Conservation (phyloP, 2,329 filamentous ascomycete genomes). For the Aspergillus unguis region DNA sequence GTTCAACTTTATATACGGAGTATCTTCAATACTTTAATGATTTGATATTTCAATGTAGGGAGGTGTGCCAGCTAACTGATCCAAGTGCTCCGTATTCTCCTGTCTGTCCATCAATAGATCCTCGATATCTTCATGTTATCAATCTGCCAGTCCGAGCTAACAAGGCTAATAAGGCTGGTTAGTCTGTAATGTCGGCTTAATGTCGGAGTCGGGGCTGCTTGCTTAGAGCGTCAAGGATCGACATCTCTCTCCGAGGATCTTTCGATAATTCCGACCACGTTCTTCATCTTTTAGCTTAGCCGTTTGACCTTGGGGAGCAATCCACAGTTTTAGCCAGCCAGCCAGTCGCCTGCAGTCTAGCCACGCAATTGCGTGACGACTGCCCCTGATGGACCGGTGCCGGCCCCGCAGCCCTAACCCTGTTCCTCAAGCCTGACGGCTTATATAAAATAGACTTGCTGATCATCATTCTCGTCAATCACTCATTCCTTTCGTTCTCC, state of each 20-base stretch:
- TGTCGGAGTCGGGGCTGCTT: too few relatives aligned
- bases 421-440: neutral
- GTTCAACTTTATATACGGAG: neutral
- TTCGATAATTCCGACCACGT: neutral
- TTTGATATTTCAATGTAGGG: neutral
- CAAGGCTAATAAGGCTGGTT: too few relatives aligned
- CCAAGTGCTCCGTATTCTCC: too few relatives aligned
- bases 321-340: neutral
- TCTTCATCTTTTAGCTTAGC: neutral
- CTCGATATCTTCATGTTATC: too few relatives aligned
- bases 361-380: constrained; percentile 2
- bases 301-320: neutral
- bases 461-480: too few relatives aligned
- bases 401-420: neutral
- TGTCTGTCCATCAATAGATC: too few relatives aligned
- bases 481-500: neutral
- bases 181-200: too few relatives aligned
- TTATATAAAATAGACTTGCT: neutral
- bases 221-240: too few relatives aligned
- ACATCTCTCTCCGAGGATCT: too few relatives aligned
- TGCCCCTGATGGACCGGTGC: neutral
- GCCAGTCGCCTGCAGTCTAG: neutral
- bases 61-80: neutral
- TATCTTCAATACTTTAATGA: too few relatives aligned
- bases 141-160: too few relatives aligned